Conservation (phyloP, 441 rosid species). For the Populus hybrid region DNA sequence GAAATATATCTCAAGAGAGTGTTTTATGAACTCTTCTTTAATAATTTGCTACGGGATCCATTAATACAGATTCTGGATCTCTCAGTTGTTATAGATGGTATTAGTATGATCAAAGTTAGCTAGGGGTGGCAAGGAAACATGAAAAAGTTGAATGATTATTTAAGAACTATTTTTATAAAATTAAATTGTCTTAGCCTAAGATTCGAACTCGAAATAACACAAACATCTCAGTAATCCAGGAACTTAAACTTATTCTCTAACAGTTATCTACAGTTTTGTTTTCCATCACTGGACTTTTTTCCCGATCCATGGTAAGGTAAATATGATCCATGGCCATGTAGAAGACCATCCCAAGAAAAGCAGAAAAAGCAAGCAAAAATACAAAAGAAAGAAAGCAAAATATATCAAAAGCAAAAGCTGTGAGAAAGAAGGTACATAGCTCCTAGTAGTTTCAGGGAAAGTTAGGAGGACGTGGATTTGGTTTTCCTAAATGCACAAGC, state of each 20-base stretch:
- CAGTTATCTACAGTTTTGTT: background rate
- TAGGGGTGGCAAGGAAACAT: background rate
- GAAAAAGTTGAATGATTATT: background rate
- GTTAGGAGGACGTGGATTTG: slow-evolving; percentile 1
- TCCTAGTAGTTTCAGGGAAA: background rate
- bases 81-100: background rate
- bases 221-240: too few relatives aligned
- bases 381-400: background rate
- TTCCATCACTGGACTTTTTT: too few relatives aligned
- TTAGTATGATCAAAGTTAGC: background rate
- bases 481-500: slow-evolving; percentile 1
- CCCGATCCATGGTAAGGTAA: too few relatives aligned
- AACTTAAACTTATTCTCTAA: background rate
- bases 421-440: slow-evolving; percentile 8
- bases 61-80: background rate
- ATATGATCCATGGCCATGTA: background rate
- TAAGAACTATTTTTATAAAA: background rate
- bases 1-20: background rate
- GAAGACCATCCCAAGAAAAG: too few relatives aligned
- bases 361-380: background rate
- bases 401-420: slow-evolving; percentile 31
- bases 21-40: background rate
- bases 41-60: too few relatives aligned
- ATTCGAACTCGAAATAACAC: background rate
- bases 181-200: too few relatives aligned